These are phyloP conservation scores for Botrytis fragariae DNA, from an alignment of 2,329 filamentous ascomycete species.

Conservation along the genomic window DNA sequence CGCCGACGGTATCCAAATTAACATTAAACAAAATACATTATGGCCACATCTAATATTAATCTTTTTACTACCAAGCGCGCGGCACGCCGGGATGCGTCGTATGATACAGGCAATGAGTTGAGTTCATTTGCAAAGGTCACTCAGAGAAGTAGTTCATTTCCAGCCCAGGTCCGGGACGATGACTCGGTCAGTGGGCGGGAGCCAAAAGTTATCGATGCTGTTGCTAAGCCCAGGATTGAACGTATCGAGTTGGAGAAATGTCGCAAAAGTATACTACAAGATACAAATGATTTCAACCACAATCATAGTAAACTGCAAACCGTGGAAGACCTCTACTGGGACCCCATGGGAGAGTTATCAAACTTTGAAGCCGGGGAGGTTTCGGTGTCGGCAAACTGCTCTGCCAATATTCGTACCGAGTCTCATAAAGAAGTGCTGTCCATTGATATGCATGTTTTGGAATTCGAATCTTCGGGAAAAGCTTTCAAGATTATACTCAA, in stretches of 20 bases:
- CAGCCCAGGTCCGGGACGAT: not conserved
- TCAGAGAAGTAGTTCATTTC: not conserved
- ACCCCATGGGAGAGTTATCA: not conserved
- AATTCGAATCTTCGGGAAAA: rapidly evolving
- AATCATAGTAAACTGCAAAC: not conserved
- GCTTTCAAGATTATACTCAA: not conserved
- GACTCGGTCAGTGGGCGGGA: not conserved
- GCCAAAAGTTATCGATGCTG: not conserved
- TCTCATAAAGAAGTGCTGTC: not conserved
- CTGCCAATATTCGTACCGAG: not conserved
- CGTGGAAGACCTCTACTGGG: not conserved
- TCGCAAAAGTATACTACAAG: not conserved
- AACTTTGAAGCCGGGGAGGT: not conserved
- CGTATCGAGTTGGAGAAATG: not conserved
- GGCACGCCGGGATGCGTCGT: slow-evolving; percentile 36
- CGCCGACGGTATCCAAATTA: too few species aligned
- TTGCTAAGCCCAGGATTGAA: not conserved
- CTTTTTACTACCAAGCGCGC: slow-evolving; percentile 27
- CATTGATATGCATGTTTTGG: not conserved
- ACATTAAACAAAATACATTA: too few species aligned
- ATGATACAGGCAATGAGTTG: not conserved
- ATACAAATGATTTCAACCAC: not conserved
- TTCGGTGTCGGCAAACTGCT: not conserved
- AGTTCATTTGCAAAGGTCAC: not conserved
- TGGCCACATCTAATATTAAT: slow-evolving; percentile 12